Base-by-base conservation (phyloP, 129 eudicot genomes). In the Centella asiatica region DNA sequence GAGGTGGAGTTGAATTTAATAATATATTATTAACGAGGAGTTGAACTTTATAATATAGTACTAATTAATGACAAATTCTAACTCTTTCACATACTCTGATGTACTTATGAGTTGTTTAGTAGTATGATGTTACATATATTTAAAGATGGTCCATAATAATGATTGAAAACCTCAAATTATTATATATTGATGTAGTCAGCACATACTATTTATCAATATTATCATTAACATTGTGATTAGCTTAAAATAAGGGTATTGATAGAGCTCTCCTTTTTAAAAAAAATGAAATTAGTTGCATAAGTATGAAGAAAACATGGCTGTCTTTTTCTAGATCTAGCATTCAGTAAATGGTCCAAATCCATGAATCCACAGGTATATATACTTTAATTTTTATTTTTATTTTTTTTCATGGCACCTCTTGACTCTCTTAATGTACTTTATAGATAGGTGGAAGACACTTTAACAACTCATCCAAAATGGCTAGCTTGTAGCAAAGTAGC, bases 281-380 rank as follows among this genome's bases (percentile, higher is more conserved):
- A 29, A 52, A 34, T 46, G 18, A 54, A 68, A 9, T 74, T 74
- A 60, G 73, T 34, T 32, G 32, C 26, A 40, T 58, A 78, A 69
- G 80, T 59, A 40, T 67, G 74, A 70, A 50, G 60, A 62, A 74
- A 79, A 71, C 71, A 74, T 66, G 72, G 74, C 72, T 67, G 74
- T 70, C 78, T 77, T 71, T 70, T 75, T 49, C 60, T 54, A 72
- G 62, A 74, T 60, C 26, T 40, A 29, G 60, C 37, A 57, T 7
- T 36, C 50, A 68, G 62, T 28, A 71, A 70, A 76, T 50, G 25
- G 47, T 29, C 51, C 67, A 60, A 59, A 51, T 26, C 46, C 66
- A 55, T 62, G 17, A 19, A 15, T 42, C 25, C 37, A 40, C 45
- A 56, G 64, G 65, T 32, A 68, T 58, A 36, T 49, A 26, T 50